Base-by-base conservation (phyloP, 2,329 filamentous ascomycete genomes). In the Arthrobotrys conoides region DNA sequence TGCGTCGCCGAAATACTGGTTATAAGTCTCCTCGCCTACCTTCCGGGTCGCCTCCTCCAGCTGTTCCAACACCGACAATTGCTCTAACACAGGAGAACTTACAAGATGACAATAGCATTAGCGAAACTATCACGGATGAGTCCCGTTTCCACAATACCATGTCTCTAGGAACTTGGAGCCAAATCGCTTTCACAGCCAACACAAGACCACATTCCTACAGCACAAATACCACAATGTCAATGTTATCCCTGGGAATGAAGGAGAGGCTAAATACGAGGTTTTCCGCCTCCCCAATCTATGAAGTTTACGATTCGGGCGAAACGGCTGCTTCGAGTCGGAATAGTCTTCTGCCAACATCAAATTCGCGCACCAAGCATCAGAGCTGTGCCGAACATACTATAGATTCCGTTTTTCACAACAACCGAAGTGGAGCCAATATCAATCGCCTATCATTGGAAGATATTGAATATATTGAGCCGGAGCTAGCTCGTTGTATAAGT, bases 371-470 rank as follows among this genome's bases (percentile, higher is more conserved):
- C 20, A 14, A 30, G 14, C 22, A 12, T 30, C 57, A 68, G 20
- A 53, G 63, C 27, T 30, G 27, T 51, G 51, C 68, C 3, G 75
- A 78, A 38, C 67, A 78, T 20, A 68, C 75, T 27, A 44, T 78
- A 8, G 46, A 78, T 41, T 78, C 68, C 20, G 72, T 78, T 53
- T 78, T 78, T 41, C 68, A 72, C 53, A 55, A 63, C 18, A 71
- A 44, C 8, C 75, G 71, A 49, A 46, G 20, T 12, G 75, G 36
- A 16, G 72, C 18, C 14, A 68, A 78, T 18, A 78, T 41, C 12
- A 63, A 51, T 18, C 75, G 67, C 36, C 63, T 68, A n/a, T 78
- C 75, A 5, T 27, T 72, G 4, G 68, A 57, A 46, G 75, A 78
- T 44, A 55, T 68, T 44, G 75, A 78, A 16, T 51, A 24, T 36